Percentiles rank a stretch among this genome's conserved stretches.
These are phyloP conservation scores for Boletus sp. DNA, from an alignment of 768 basidiomycete species.

Conservation along the genomic window DNA sequence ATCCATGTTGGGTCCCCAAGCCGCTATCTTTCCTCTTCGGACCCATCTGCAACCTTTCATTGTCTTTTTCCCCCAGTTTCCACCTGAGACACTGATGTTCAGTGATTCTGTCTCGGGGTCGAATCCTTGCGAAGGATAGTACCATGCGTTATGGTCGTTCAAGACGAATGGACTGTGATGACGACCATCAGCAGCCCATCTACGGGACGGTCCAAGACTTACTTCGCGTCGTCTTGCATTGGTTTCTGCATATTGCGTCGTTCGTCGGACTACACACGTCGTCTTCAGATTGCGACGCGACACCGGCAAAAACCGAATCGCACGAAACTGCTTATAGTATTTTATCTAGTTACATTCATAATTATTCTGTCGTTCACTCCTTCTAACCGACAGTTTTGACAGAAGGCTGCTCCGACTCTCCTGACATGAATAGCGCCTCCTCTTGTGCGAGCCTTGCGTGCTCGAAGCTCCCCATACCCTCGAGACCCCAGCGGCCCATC, in stretches of 20 bases:
- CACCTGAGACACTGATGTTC: conserved; percentile 44
- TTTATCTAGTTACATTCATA: neutral
- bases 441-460: conserved; percentile 57
- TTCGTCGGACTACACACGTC: neutral
- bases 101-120: conserved; percentile 62
- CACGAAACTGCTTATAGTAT: neutral
- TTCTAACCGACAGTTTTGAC: neutral
- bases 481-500: conserved; percentile 90
- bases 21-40: conserved; percentile 73
- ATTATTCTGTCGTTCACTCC: neutral
- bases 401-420: neutral
- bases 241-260: conserved; percentile 24
- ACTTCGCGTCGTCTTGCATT: conserved; percentile 34
- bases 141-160: conserved; percentile 77
- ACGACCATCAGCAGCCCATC: conserved; percentile 5
- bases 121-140: conserved; percentile 77
- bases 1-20: conserved; percentile 81
- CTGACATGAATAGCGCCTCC: conserved; percentile 35
- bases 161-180: conserved; percentile 42
- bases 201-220: conserved; percentile 1
- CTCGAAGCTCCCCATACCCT: conserved; percentile 90
- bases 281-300: neutral
- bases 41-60: conserved; percentile 77
- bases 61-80: conserved; percentile 86
- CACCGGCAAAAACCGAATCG: conserved; percentile 25